Base-by-base conservation (phyloP, 1,284 basidiomycete species). In the Spongiforma sp. region DNA sequence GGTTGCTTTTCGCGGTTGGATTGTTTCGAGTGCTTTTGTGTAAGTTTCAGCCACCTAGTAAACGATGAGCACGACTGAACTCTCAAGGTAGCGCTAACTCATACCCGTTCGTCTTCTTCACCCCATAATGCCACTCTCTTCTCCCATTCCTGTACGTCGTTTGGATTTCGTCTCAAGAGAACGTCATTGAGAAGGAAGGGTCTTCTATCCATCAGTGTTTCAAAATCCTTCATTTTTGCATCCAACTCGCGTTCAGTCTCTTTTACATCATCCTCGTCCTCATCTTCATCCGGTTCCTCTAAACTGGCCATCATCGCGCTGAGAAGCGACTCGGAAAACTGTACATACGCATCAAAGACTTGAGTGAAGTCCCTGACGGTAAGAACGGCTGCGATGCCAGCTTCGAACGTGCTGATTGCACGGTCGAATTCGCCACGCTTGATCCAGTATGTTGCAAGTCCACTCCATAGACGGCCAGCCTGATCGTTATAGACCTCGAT, bases 101-200 rank as follows among this genome's bases (percentile, higher is more conserved):
- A 32, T 70, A 92, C 92, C 84, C 96, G 96, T 70, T 93, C 94
- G 76, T 99, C 97, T 71, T 98, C 88, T 59, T 95, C 91, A 17
- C 93, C 97, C 86, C 91, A 96, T 48, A 99, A 79, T 5, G 95
- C 95, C n/a, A 99, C 89, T 14, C 96, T 85, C 80, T 99, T 99
- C 81, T 99, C 97, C 98, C 98, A 99, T 77, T 99, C 98, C 72
- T 98, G 96, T 0, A 99, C 97, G 72, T 99, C 98, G 73, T 99
- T 95, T 1, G 95, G 94, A 82, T 99, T 99, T 70, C 98, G 84
- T 62, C 98, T 84, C 32, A 99, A 80, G 34, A 99, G 80, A 4
- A 99, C 98, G 71, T 99, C 96, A 75, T 99, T 99, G 61, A 98
- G 91, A 64, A 99, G 83, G 85, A 99, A 99, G 4, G 96, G 98